Percentiles rank a stretch among this genome's conserved stretches.
Conservation (phyloP, 768 basidiomycete species). For the Mycena rebaudengoi region DNA sequence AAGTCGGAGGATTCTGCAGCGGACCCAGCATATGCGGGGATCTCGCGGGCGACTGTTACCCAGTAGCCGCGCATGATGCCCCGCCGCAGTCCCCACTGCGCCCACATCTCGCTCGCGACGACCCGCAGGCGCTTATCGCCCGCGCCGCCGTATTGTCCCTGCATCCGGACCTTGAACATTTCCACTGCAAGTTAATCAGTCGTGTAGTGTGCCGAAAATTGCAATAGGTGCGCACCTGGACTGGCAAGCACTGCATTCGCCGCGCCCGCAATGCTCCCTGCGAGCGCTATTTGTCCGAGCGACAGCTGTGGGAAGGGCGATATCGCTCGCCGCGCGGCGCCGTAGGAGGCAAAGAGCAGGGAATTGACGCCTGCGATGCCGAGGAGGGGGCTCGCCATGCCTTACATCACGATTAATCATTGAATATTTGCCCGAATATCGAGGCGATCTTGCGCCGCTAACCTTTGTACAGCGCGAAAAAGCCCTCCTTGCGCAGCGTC, state of each 20-base stretch:
- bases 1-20: no score
- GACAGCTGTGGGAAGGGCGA: constrained; percentile 90
- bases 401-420: constrained; percentile 47
- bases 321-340: constrained; percentile 78
- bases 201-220: not conserved
- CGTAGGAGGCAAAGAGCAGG: constrained; percentile 91
- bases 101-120: constrained; percentile 86
- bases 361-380: constrained; percentile 98
- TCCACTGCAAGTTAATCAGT: constrained; percentile 65
- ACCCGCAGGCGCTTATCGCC: constrained; percentile 80
- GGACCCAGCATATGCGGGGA: constrained; percentile 94
- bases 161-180: constrained; percentile 99
- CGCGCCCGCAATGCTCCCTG: constrained; percentile 94
- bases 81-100: constrained; percentile 81
- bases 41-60: constrained; percentile 93
- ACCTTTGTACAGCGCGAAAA: constrained; percentile 97
- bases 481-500: constrained; percentile 88
- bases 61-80: constrained; percentile 98
- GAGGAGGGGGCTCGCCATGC: constrained; percentile 89
- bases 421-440: not conserved
- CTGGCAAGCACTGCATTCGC: constrained; percentile 90
- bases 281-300: constrained; percentile 79
- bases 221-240: constrained; percentile 67
- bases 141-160: constrained; percentile 88
- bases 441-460: not conserved